Conservation (phyloP, 176 grass and related monocot genomes). For the Alopecurus myosuroides region DNA sequence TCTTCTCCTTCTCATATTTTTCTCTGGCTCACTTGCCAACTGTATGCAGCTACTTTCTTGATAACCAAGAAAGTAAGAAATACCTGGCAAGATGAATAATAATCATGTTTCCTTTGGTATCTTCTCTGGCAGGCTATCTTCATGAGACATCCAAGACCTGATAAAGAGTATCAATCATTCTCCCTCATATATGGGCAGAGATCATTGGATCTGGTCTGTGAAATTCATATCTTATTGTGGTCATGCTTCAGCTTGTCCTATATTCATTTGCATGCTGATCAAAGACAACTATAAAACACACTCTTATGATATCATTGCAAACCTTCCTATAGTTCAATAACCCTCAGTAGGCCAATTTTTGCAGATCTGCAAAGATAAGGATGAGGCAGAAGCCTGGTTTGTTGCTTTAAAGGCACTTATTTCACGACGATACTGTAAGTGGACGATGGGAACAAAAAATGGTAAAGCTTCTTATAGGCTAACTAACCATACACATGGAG, state of each 20-base stretch:
- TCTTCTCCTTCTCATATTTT: neutral
- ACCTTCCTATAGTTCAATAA: slow-evolving; percentile 4
- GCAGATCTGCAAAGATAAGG: slow-evolving; percentile 92
- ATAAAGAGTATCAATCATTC: slow-evolving; percentile 89
- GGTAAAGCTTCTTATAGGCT: slow-evolving; percentile 44
- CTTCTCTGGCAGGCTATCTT: slow-evolving; percentile 65
- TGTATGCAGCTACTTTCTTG: neutral
- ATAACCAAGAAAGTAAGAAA: slow-evolving; percentile 4
- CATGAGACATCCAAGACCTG: slow-evolving; percentile 63
- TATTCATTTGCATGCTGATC: neutral
- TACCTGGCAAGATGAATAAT: neutral
- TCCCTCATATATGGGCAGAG: slow-evolving; percentile 73
- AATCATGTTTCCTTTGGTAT: neutral
- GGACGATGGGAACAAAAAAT: slow-evolving; percentile 36
- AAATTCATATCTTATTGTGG: neutral
- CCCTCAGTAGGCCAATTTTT: slow-evolving; percentile 21
- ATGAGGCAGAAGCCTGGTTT: slow-evolving; percentile 73
- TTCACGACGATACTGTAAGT: slow-evolving; percentile 36
- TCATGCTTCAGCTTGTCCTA: neutral
- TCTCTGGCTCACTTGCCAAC: neutral
- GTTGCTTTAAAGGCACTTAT: slow-evolving; percentile 72
- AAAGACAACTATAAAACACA: neutral
- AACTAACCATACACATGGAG: slow-evolving; percentile 29
- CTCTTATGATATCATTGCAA: neutral
- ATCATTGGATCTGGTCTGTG: slow-evolving; percentile 77